These are phyloP conservation scores for Austroboletus novae-zelandiae DNA, from an alignment of 1,284 basidiomycete species.

Conservation along the genomic window DNA sequence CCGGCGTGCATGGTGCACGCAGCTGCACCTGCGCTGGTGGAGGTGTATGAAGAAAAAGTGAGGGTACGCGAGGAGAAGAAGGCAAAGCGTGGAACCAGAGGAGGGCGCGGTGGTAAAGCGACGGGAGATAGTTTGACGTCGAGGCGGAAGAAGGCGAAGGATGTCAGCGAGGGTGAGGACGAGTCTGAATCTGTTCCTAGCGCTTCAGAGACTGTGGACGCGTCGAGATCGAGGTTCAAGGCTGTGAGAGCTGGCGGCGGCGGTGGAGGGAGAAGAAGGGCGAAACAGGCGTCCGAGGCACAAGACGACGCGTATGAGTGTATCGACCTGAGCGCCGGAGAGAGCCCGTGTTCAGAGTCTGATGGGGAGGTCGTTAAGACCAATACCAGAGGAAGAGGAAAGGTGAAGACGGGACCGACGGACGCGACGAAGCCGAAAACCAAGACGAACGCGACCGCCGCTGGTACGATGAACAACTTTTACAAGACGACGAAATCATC, in stretches of 20 bases:
- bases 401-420: not conserved
- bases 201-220: constrained; percentile 2
- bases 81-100: constrained; percentile 36
- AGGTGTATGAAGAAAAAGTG: constrained; percentile 54
- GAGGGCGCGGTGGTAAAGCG: not conserved
- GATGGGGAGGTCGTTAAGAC: constrained; percentile 7
- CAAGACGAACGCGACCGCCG: constrained; percentile 1
- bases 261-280: constrained; percentile 16
- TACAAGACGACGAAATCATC: constrained; percentile 15
- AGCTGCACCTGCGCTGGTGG: constrained; percentile 61
- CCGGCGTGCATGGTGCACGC: constrained; percentile 71
- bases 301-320: constrained; percentile 33
- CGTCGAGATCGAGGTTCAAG: constrained; percentile 10
- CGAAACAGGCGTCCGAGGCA: constrained; percentile 24
- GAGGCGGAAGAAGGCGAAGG: not conserved
- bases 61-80: constrained; percentile 52
- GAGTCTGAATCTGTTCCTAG: constrained; percentile 3
- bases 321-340: constrained; percentile 26
- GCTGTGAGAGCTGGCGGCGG: not conserved
- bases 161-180: not conserved
- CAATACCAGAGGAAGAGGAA: constrained; percentile 9
- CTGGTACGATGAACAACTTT: constrained; percentile 15
- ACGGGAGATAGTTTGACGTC: not conserved
- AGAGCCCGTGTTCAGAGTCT: constrained; percentile 20
- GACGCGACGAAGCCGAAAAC: not conserved